phyloP scores from a whole-genome alignment of 2,329 filamentous ascomycete species.

The Fusarium duplospermum region DNA sequence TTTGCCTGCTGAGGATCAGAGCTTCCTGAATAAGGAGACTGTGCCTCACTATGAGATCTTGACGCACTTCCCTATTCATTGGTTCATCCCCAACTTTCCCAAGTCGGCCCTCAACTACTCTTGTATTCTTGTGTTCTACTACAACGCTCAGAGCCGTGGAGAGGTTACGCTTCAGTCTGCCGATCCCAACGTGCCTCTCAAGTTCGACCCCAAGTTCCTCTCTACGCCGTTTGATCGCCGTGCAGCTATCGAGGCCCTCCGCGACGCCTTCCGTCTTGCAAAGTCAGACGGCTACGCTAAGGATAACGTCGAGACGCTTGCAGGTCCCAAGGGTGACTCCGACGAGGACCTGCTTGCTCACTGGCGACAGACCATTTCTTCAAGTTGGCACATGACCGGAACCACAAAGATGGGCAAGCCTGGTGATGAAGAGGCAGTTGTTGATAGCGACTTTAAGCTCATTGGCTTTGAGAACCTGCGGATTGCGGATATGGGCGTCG shows the following conservation, averaged over 20 bases:
- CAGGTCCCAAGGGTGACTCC: constrained; percentile 57
- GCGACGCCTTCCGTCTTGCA: constrained; percentile 55
- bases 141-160: constrained; percentile 66
- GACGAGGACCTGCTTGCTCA: constrained; percentile 65
- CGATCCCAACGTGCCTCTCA: constrained; percentile 61
- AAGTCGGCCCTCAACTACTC: constrained; percentile 54
- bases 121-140: constrained; percentile 58
- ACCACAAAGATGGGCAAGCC: constrained; percentile 67
- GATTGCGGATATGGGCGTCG: constrained; percentile 38
- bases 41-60: constrained; percentile 69
- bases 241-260: constrained; percentile 60
- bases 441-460: constrained; percentile 52
- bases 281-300: constrained; percentile 57
- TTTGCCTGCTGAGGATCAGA: constrained; percentile 57
- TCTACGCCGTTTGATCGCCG: constrained; percentile 65
- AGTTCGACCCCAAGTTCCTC: constrained; percentile 65
- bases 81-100: constrained; percentile 53
- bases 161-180: constrained; percentile 64
- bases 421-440: constrained; percentile 56
- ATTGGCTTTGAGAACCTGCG: constrained; percentile 36
- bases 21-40: constrained; percentile 59
- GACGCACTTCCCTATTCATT: constrained; percentile 59
- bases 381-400: constrained; percentile 67
- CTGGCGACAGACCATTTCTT: constrained; percentile 57
- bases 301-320: constrained; percentile 55